phyloP scores from a whole-genome alignment of 495 filamentous ascomycete genomes.

The Podospora tetraspora region DNA sequence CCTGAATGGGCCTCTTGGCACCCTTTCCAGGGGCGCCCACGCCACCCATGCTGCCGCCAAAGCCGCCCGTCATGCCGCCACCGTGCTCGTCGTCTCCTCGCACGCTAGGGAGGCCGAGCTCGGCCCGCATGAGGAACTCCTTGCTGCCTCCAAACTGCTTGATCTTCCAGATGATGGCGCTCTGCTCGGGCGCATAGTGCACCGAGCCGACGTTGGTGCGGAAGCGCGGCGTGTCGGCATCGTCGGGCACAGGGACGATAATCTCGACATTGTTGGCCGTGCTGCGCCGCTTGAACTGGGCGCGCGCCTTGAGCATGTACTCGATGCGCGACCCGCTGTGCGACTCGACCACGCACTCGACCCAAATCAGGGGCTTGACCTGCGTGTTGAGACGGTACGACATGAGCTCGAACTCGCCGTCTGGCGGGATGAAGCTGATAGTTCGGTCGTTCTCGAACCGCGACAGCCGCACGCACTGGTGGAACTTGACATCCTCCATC shows the following conservation, averaged over 20 bases:
- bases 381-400: conserved; percentile 98
- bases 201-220: conserved; percentile 95
- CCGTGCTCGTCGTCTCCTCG: conserved; percentile 95
- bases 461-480: conserved; percentile 93
- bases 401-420: conserved; percentile 99
- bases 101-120: conserved; percentile 88
- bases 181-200: conserved; percentile 97
- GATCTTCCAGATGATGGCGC: conserved; percentile 99
- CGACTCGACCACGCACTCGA: conserved; percentile 93
- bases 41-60: conserved; percentile 92
- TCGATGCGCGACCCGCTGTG: conserved; percentile 93
- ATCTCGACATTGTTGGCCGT: conserved; percentile 99
- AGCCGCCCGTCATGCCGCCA: conserved; percentile 93
- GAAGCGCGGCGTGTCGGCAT: conserved; percentile 94
- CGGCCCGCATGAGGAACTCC: conserved; percentile 99
- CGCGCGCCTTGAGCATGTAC: conserved; percentile 97
- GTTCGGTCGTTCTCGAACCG: conserved; percentile 98
- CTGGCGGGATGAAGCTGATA: conserved; percentile 97
- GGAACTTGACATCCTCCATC: conserved; percentile 99
- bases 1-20: conserved; percentile 87
- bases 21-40: conserved; percentile 65
- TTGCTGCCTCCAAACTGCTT: conserved; percentile 99
- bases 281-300: conserved; percentile 95
- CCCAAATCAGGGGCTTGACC: conserved; percentile 98
- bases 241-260: conserved; percentile 92